These are phyloP conservation scores for Nakazawaea laoshanensis DNA, from an alignment of 805 yeast genomes.

Conservation along the genomic window DNA sequence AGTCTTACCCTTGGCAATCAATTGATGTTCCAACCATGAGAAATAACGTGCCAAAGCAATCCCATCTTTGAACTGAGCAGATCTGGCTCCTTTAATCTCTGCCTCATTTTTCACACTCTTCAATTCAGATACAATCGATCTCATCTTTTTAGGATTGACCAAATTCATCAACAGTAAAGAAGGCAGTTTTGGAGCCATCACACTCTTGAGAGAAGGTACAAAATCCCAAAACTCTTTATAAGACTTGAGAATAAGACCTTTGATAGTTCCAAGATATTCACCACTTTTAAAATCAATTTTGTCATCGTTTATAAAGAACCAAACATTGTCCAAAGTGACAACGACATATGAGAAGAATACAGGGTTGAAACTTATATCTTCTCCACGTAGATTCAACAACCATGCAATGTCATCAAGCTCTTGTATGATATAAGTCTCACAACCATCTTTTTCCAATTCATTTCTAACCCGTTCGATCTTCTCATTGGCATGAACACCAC, in stretches of 20 bases:
- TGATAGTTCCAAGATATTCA: constrained; percentile 20
- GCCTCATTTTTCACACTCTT: constrained; percentile 70
- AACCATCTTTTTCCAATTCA: constrained; percentile 18
- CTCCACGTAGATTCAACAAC: constrained; percentile 70
- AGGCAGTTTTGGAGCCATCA: constrained; percentile 9
- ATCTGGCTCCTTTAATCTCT: constrained; percentile 64
- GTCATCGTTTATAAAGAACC: constrained; percentile 44
- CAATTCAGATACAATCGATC: constrained; percentile 38
- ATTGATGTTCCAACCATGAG: constrained; percentile 72
- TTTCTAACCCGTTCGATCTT: constrained; percentile 26
- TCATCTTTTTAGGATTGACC: constrained; percentile 3
- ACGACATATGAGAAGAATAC: constrained; percentile 62
- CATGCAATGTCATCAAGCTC: constrained; percentile 83
- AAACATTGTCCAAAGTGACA: constrained; percentile 20
- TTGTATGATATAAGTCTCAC: constrained; percentile 48
- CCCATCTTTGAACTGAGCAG: constrained; percentile 82
- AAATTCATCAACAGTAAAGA: constrained; percentile 6
- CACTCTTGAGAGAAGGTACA: constrained; percentile 15
- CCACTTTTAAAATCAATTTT: constrained; percentile 25
- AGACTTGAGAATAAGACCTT: constrained; percentile 28
- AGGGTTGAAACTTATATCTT: constrained; percentile 74
- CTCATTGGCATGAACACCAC: constrained; percentile 30
- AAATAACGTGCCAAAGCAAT: constrained; percentile 64
- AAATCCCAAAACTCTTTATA: constrained; percentile 51
- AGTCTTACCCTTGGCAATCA: constrained; percentile 29